Percentiles rank a stretch among this genome's conserved stretches.
These are phyloP conservation scores for Aspergillus sp. DNA, from an alignment of 2,329 filamentous ascomycete genomes.

Conservation along the genomic window DNA sequence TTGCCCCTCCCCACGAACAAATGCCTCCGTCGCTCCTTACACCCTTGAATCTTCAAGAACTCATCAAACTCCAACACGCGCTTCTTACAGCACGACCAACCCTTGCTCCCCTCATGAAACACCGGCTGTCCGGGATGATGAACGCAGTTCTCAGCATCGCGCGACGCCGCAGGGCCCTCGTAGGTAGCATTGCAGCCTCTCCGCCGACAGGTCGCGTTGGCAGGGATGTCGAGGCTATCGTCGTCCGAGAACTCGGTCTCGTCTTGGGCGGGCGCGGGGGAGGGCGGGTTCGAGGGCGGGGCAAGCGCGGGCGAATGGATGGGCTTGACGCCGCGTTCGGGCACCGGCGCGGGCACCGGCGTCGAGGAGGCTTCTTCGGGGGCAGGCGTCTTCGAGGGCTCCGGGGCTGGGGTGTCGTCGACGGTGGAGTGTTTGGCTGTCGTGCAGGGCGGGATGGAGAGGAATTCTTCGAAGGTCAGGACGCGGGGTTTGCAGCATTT, in stretches of 20 bases:
- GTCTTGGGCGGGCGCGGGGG: slow-evolving; percentile 29
- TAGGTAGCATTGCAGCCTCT: slow-evolving; percentile 71
- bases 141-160: slow-evolving; percentile 74
- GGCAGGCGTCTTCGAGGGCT: slow-evolving; percentile 29
- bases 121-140: slow-evolving; percentile 88
- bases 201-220: slow-evolving; percentile 74
- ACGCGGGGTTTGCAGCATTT: slow-evolving; percentile 98
- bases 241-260: slow-evolving; percentile 87
- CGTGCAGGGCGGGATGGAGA: slow-evolving; percentile 87
- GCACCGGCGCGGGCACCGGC: slow-evolving; percentile 14
- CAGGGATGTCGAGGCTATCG: slow-evolving; percentile 67
- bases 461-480: slow-evolving; percentile 97
- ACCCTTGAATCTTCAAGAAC: slow-evolving; percentile 94
- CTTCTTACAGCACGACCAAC: slow-evolving; percentile 95
- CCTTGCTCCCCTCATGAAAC: slow-evolving; percentile 98
- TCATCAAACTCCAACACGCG: slow-evolving; percentile 95
- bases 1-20: slow-evolving; percentile 78
- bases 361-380: background rate
- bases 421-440: slow-evolving; percentile 89
- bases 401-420: slow-evolving; percentile 63
- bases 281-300: slow-evolving; percentile 29
- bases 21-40: slow-evolving; percentile 77
- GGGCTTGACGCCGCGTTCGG: slow-evolving; percentile 20
- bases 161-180: slow-evolving; percentile 50
- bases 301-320: slow-evolving; percentile 29